Percentiles rank a stretch among this genome's conserved stretches.
Conservation (phyloP, 352 stramenopile genomes). For the Phytophthora sansomeana region DNA sequence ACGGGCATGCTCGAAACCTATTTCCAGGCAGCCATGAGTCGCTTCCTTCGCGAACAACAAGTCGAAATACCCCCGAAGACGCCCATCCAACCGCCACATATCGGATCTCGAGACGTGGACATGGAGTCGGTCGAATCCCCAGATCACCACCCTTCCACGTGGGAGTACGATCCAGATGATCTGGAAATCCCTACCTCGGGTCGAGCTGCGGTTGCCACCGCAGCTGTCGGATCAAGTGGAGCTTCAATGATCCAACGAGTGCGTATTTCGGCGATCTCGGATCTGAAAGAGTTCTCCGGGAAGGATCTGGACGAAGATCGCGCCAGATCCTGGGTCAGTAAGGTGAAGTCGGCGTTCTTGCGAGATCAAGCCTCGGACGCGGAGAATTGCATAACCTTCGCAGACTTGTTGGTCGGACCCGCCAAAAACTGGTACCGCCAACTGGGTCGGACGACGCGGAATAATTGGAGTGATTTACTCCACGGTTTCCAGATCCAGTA, state of each 20-base stretch:
- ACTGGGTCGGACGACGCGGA: not conserved
- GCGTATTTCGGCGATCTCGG: constrained; percentile 3
- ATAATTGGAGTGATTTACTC: not conserved
- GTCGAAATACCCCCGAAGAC: not conserved
- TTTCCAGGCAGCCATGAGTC: constrained; percentile 3
- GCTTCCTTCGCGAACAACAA: constrained; percentile 1
- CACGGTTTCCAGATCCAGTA: constrained; percentile 7
- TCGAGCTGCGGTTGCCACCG: not conserved
- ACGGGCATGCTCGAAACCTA: not conserved
- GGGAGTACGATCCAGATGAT: not conserved
- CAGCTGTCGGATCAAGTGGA: not conserved
- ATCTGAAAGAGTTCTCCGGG: constrained; percentile 9
- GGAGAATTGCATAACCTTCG: constrained; percentile 5
- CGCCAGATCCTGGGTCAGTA: constrained; percentile 3
- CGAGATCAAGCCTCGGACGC: not conserved
- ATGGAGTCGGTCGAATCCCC: too few relatives aligned
- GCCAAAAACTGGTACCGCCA: constrained; percentile 12
- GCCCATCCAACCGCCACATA: too few relatives aligned
- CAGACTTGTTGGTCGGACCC: constrained; percentile 1
- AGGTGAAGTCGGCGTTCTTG: constrained; percentile 3
- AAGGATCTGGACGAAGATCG: constrained; percentile 6
- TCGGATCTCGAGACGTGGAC: constrained; percentile 1
- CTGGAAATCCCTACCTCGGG: not conserved
- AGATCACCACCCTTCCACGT: not conserved
- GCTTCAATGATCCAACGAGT: not conserved